Conservation (phyloP, 257 asterid species). For the Solanum chiquidenum region DNA sequence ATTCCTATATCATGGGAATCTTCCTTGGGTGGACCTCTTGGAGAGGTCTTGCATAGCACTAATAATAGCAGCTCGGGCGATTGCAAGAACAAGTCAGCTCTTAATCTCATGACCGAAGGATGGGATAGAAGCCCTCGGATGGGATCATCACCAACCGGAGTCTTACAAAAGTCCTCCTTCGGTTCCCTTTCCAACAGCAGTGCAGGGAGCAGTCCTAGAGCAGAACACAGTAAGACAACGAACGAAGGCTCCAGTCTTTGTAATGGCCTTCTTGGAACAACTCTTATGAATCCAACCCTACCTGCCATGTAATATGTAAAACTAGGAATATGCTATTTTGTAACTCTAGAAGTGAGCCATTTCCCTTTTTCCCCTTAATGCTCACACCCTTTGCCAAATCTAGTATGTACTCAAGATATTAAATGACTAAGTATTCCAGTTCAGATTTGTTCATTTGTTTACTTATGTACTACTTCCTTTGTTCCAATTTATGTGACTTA, state of each 20-base stretch:
- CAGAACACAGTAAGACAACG: constrained; percentile 25
- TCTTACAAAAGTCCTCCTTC: constrained; percentile 55
- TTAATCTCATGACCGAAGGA: constrained; percentile 42
- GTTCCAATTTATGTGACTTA: too few relatives aligned
- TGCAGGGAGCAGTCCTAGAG: constrained; percentile 71
- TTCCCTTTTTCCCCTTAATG: background rate
- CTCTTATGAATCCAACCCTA: constrained; percentile 35
- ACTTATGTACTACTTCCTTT: background rate
- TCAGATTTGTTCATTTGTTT: constrained; percentile 18
- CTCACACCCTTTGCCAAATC: background rate
- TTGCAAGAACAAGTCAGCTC: constrained; percentile 20
- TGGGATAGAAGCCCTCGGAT: constrained; percentile 54
- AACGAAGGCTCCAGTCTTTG: constrained; percentile 36
- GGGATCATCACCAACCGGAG: constrained; percentile 83
- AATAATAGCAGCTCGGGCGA: constrained; percentile 13
- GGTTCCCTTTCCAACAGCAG: constrained; percentile 76
- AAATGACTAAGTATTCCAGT: background rate
- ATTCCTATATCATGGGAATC: constrained; percentile 69
- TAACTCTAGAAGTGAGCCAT: background rate
- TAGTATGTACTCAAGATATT: background rate
- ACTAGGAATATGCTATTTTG: background rate
- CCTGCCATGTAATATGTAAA: constrained; percentile 25
- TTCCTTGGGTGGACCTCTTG: constrained; percentile 86
- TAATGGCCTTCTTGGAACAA: constrained; percentile 22
- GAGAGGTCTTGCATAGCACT: constrained; percentile 68